Evolutionary conservation across 495 filamentous ascomycete genomes (phyloP), one percentile per base, ranked within the genome.

Genomic region (Umbilicaria muhlenbergii): DNA sequence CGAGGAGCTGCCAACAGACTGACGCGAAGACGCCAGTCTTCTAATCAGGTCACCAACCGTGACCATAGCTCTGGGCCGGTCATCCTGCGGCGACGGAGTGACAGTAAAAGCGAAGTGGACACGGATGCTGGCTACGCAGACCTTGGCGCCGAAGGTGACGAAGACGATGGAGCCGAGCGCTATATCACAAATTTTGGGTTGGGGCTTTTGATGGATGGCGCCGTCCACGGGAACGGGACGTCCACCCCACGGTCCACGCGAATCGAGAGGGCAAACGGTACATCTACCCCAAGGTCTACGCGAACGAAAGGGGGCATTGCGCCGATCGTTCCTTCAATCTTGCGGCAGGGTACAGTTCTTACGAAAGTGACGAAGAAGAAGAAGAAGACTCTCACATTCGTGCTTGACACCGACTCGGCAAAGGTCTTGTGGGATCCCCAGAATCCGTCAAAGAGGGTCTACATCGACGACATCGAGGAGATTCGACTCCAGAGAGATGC

Each of bases 381-480:
- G 54, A 69, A 64, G 35, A 86, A 84, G 54, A 70, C 76, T 41
- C 68, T 93, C 35, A 77, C 64, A 28, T 81, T 96, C 49, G 71
- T 77, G 28, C 69, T 95, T 1, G 83, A 96, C 53, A 69, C 80
- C 16, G 79, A 85, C 41, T 71, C 81, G 5, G 86, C 80, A 38
- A 91, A 85, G 58, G 83, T 96, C 32, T 78, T 68, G 31, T 98
- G 91, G 91, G 80, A 92, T 60, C 73, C 74, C 13, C 77, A 72
- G 3, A 83, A 83, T 40, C 74, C 80, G 0, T 71, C 77, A 1
- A 95, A 93, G 48, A 74, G 72, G 14, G 82, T 98, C 50, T 92
- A 92, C 55, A 79, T 98, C 44, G 91, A 98, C 49, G 86, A 98
- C 54, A 87, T 98, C 52, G 80, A 80, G 51, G 85, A 93, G 48